Base-by-base conservation (phyloP, 768 basidiomycete genomes). In the Suillus cothurnatus region DNA sequence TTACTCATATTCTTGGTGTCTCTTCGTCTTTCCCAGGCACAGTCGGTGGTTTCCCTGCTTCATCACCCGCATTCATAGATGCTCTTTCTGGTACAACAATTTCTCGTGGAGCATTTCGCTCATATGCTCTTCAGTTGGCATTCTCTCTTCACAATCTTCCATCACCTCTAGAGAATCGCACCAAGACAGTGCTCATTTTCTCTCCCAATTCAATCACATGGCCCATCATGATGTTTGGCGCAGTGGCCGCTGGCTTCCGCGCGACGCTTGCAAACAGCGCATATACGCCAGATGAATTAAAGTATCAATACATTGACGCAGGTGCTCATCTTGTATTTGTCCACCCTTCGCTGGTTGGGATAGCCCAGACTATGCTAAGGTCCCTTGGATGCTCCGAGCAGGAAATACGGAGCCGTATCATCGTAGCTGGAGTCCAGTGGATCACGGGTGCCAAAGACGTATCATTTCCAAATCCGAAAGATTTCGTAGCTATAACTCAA, bases 181-280 rank as follows among this genome's bases (percentile, higher is more conserved):
- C 73, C 77, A 71, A 66, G 60, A 85, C 85, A 0, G 80, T 86
- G 21, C 80, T 91, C 65, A 79, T 94, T 6, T 93, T 84, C 72
- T 88, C 88, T 2, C 88, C 84, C 11, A 94, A 95, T 76, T 86
- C 81, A 23, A 69, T 93, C 55, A 78, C 79, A 50, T 89, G 81
- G 78, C 84, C 87, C 1, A 72, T 86, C 64, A 72, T 82, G 57
- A 64, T 87, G 7, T 76, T 79, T 21, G 66, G 74, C 58, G 74
- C 76, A 72, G 79, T 89, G 50, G 89, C 93, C 0, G 90, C 88
- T 0, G 91, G 91, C 4, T 71, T 92, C 19, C 78, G 85, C 53
- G 84, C 85, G 61, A 91, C 93, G 0, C 85, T 92, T 17, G 90
- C 90, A 19, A 95, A 94, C 73, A 87, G 84, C 64, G 81, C 82